Evolutionary conservation across 805 yeast species (phyloP), one percentile per base, ranked within the genome.

Genomic region (Hanseniaspora pseudoguilliermondii): DNA sequence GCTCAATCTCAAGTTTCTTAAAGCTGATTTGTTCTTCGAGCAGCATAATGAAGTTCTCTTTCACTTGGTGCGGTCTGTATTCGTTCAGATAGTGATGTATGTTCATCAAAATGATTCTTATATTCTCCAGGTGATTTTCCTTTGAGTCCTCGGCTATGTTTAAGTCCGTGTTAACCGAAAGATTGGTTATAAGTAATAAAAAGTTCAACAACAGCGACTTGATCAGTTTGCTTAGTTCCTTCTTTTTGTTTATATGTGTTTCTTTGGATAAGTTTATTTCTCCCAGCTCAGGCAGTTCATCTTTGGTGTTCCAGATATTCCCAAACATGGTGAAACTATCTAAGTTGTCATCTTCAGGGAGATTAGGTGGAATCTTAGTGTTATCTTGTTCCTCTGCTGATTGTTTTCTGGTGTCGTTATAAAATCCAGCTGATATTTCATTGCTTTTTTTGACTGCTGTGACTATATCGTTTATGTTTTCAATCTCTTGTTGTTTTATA

Each of bases 41-140:
- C 54, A 84, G 72, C 74, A 87, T 74, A 44, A 89, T 86, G 60
- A 93, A 73, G 50, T 90, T 83, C 64, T 93, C 98, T 53, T 97
- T 75, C 3, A 95, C 84, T 66, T 93, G 98, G 68, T 93, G 97
- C 2, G 97, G 93, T 59, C 98, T 75, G 69, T 93, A 93, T 53
- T 90, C 89, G 66, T 93, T 93, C 57, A 93, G 71, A 39, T 93
- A 71, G 67, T 93, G 97, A 66, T 93, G 97, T 60, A 93, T 82
- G 65, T 93, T 93, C 65, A 91, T 84, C 53, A 93, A 71, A 11
- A 91, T 81, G 15, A 84, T 76, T 59, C 95, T 79, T 40, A 93
- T 79, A 60, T 87, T 81, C 60, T 89, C 95, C 29, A 89, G 79
- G 62, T 87, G 85, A 6, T 69, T 67, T 2, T 76, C 76, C 58